Percentiles rank a stretch among this genome's conserved stretches.
Conservation (phyloP, 306 rosid genomes). For the Nissolia schottii region DNA sequence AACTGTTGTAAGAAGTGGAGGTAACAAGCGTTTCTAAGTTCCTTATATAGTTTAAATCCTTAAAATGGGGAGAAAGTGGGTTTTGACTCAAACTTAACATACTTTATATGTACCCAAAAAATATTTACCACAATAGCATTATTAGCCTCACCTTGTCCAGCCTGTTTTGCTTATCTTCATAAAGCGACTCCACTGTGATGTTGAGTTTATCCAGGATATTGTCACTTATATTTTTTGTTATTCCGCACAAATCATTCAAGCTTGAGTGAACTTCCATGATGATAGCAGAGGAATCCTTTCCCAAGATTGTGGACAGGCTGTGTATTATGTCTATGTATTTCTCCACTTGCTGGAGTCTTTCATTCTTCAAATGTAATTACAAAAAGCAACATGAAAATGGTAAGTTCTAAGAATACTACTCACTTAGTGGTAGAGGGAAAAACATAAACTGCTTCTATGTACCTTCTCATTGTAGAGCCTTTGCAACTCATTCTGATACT, state of each 20-base stretch:
- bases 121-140: not conserved
- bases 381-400: constrained; percentile 12
- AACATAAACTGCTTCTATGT: constrained; percentile 18
- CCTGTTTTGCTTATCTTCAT: constrained; percentile 77
- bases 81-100: not conserved
- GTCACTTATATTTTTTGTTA: constrained; percentile 72
- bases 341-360: constrained; percentile 74
- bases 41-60: not conserved
- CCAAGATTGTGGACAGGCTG: constrained; percentile 71
- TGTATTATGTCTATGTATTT: constrained; percentile 54
- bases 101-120: not conserved
- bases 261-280: constrained; percentile 79
- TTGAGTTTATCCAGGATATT: constrained; percentile 65
- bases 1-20: not conserved
- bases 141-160: constrained; percentile 63
- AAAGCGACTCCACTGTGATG: constrained; percentile 66
- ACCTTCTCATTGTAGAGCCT: constrained; percentile 82
- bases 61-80: not conserved
- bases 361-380: constrained; percentile 52
- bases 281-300: constrained; percentile 71
- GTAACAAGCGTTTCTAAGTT: not conserved
- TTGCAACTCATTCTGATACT: constrained; percentile 71
- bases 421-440: not conserved
- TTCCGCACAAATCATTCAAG: constrained; percentile 67
- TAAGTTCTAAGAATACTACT: constrained; percentile 8